A percentile compares a stretch with the other conserved stretches of the same genome.
These are phyloP conservation scores for Stephanodiscus minutulus DNA, from an alignment of 108 stramenopile species.

Conservation along the genomic window DNA sequence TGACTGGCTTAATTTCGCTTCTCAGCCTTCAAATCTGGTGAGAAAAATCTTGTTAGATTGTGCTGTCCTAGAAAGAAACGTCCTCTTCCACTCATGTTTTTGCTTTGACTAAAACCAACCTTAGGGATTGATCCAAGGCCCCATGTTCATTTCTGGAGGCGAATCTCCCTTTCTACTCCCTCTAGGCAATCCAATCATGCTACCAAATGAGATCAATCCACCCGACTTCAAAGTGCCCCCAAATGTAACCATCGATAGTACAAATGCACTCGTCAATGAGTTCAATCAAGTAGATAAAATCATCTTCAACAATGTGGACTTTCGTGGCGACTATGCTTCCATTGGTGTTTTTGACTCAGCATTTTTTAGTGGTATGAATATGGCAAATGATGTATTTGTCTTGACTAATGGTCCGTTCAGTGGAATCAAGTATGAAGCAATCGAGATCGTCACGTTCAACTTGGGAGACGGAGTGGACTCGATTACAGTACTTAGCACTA, in stretches of 20 bases:
- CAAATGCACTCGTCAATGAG: constrained; percentile 22
- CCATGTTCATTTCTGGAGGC: constrained; percentile 30
- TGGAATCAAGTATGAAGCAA: constrained; percentile 32
- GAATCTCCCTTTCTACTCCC: constrained; percentile 26
- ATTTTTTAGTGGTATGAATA: constrained; percentile 35
- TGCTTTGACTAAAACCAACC: not conserved
- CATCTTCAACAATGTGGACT: constrained; percentile 39
- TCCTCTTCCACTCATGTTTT: not conserved
- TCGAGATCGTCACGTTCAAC: constrained; percentile 33
- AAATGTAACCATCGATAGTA: constrained; percentile 25
- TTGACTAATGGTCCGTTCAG: constrained; percentile 5
- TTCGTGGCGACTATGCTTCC: constrained; percentile 22
- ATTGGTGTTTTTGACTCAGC: constrained; percentile 18
- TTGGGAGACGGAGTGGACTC: constrained; percentile 42
- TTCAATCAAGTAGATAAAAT: constrained; percentile 42
- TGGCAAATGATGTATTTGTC: constrained; percentile 35
- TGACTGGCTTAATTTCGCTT: constrained; percentile 40
- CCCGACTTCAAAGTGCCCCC: constrained; percentile 25
- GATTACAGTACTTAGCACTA: constrained; percentile 28
- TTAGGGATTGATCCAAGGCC: constrained; percentile 42
- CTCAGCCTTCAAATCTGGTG: constrained; percentile 45
- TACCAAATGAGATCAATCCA: constrained; percentile 35
- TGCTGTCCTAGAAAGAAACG: not conserved
- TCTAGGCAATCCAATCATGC: constrained; percentile 26
- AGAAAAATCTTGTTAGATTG: not conserved